A percentile compares a stretch with the other conserved stretches of the same genome.
These are phyloP conservation scores for Tilletia indica DNA, from an alignment of 1,284 basidiomycete species.

Conservation along the genomic window DNA sequence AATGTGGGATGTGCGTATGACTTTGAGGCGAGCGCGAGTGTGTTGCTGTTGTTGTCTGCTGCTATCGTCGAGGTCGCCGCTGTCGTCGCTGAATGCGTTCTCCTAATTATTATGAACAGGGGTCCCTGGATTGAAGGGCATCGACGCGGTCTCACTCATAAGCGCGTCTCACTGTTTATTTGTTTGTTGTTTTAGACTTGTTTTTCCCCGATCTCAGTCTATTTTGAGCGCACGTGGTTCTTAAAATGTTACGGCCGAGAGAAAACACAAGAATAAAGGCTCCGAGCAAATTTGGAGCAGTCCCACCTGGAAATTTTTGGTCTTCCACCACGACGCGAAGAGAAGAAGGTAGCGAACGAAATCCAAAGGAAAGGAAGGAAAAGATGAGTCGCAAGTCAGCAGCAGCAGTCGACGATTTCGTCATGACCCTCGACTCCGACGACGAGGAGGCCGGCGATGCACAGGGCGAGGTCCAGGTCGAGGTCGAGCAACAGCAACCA, in stretches of 20 bases:
- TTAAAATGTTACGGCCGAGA: neutral
- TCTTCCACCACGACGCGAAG: neutral
- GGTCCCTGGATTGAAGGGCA: no score
- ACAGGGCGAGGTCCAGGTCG: conserved; percentile 27
- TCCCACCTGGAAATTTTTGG: neutral
- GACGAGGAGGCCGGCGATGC: conserved; percentile 33
- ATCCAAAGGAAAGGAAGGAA: neutral
- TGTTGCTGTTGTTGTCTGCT: neutral
- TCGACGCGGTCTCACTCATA: no score
- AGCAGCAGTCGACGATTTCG: conserved; percentile 37
- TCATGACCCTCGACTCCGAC: conserved; percentile 54
- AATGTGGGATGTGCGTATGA: no score
- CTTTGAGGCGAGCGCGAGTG: no score
- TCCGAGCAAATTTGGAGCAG: neutral
- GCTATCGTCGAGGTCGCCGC: neutral
- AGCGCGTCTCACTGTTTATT: no score
- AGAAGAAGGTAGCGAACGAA: neutral
- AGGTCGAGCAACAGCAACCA: neutral
- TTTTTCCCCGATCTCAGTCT: neutral
- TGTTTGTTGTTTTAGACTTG: neutral
- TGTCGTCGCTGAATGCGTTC: neutral
- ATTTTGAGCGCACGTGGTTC: neutral
- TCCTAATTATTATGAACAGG: no score
- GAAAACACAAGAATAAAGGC: neutral
- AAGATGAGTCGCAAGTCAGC: neutral